phyloP scores from a whole-genome alignment of 257 asterid species.

The Handroanthus guayacan region DNA sequence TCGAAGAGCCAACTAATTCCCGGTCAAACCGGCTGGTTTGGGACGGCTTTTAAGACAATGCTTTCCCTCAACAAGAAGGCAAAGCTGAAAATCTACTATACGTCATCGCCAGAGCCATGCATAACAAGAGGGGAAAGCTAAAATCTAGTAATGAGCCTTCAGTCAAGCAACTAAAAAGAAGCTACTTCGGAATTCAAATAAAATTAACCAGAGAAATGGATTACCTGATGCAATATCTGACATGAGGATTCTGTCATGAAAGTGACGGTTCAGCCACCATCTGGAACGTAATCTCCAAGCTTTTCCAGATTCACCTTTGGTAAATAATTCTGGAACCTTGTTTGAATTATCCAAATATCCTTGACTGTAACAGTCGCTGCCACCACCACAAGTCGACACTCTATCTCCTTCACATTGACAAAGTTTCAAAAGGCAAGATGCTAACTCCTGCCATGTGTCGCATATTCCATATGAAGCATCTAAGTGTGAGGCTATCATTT shows the following conservation, averaged over 20 bases:
- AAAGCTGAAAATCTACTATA: too few relatives aligned
- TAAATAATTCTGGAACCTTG: slow-evolving; percentile 64
- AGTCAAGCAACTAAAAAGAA: not conserved
- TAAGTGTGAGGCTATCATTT: slow-evolving; percentile 84
- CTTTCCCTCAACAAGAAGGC: too few relatives aligned
- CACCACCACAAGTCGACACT: slow-evolving; percentile 55
- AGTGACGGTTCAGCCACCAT: slow-evolving; percentile 92
- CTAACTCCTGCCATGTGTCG: slow-evolving; percentile 75
- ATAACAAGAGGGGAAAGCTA: not conserved
- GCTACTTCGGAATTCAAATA: not conserved
- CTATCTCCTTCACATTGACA: slow-evolving; percentile 71
- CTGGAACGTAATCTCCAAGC: slow-evolving; percentile 79
- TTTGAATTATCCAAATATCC: slow-evolving; percentile 38
- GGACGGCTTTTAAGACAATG: too few relatives aligned
- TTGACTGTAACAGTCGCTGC: slow-evolving; percentile 36
- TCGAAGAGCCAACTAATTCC: too few relatives aligned
- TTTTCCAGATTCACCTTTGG: slow-evolving; percentile 49
- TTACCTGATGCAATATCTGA: slow-evolving; percentile 78
- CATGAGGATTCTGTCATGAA: slow-evolving; percentile 49
- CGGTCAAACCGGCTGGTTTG: too few relatives aligned
- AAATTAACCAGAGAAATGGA: not conserved
- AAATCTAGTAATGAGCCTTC: not conserved
- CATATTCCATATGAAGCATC: slow-evolving; percentile 68
- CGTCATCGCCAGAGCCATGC: too few relatives aligned
- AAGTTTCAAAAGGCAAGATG: slow-evolving; percentile 69